phyloP scores from a whole-genome alignment of 768 basidiomycete species.

The Termitomyces sp. region DNA sequence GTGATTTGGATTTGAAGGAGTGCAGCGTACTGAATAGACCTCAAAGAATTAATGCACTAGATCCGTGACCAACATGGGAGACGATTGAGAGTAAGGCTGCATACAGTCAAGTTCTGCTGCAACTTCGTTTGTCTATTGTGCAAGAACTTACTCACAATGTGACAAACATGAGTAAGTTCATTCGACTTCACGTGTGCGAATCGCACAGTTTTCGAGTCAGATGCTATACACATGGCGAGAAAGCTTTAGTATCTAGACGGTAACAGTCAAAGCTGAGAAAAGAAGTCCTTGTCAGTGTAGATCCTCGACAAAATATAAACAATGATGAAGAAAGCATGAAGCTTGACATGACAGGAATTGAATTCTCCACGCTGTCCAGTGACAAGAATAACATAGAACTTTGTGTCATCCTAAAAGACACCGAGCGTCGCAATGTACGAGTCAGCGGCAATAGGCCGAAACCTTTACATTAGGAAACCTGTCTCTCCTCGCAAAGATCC shows the following conservation, averaged over 20 bases:
- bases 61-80: not conserved
- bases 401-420: not conserved
- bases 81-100: too few relatives aligned
- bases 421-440: not conserved
- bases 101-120: not conserved
- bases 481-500: conserved; percentile 5
- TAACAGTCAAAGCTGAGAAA: not conserved
- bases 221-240: not conserved
- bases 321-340: too few relatives aligned
- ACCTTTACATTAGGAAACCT: not conserved
- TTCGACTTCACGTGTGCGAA: not conserved
- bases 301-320: not conserved
- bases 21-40: not conserved
- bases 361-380: not conserved
- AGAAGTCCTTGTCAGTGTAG: not conserved
- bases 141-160: not conserved
- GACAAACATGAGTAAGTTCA: not conserved
- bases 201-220: too few relatives aligned
- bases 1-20: not conserved
- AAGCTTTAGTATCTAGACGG: not conserved
- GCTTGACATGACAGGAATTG: not conserved
- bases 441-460: not conserved
- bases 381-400: too few relatives aligned
- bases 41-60: not conserved
- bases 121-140: not conserved